These are phyloP conservation scores for Colletotrichum siamense DNA, from an alignment of 2,329 filamentous ascomycete genomes.

Conservation along the genomic window DNA sequence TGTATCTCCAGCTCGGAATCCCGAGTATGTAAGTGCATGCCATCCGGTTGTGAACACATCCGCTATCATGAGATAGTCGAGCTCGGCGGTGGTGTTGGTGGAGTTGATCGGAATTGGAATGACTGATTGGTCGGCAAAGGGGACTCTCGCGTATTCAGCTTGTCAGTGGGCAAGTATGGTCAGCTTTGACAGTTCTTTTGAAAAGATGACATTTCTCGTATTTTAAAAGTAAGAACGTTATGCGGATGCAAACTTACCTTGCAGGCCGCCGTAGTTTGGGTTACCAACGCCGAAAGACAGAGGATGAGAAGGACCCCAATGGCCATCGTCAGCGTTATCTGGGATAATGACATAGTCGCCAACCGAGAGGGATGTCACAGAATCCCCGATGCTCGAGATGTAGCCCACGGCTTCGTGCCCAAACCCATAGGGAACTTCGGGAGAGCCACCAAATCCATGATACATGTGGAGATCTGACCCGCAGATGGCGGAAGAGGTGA, in stretches of 20 bases:
- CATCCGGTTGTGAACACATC: conserved; percentile 56
- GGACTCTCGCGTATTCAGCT: conserved; percentile 63
- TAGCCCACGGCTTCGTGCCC: conserved; percentile 48
- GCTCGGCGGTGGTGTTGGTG: conserved; percentile 60
- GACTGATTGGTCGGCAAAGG: conserved; percentile 70
- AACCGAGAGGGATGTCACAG: conserved; percentile 34
- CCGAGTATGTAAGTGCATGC: conserved; percentile 60
- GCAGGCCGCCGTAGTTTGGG: neutral
- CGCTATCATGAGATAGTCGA: conserved; percentile 58
- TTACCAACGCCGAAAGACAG: neutral
- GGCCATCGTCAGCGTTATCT: conserved; percentile 25
- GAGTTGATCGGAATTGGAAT: conserved; percentile 54
- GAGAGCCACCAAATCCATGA: conserved; percentile 25
- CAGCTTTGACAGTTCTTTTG: neutral
- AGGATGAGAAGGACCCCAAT: neutral
- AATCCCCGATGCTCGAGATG: conserved; percentile 37
- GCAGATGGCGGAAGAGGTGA: conserved; percentile 38
- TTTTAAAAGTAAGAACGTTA: neutral
- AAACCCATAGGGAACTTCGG: conserved; percentile 24
- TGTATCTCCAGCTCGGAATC: conserved; percentile 63
- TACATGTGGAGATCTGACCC: conserved; percentile 39
- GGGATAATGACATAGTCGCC: conserved; percentile 45
- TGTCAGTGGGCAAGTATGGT: neutral
- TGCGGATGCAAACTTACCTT: neutral
- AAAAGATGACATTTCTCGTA: neutral